Evolutionary conservation across 2,329 filamentous ascomycete species (phyloP).

Genomic region (Rhytidhysteron rufulum): DNA sequence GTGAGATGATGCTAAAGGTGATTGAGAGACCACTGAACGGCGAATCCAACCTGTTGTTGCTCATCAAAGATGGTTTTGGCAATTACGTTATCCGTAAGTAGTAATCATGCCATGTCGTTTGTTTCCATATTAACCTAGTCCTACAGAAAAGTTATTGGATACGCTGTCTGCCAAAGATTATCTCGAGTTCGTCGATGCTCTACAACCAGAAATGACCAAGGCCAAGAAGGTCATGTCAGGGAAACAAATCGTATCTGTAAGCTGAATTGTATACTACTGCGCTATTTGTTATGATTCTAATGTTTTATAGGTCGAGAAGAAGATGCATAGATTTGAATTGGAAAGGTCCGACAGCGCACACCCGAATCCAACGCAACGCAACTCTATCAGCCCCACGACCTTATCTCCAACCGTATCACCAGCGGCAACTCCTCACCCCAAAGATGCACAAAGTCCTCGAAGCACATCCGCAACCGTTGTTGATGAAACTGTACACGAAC

Average conservation of each 20-base stretch:
- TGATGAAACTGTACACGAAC: conserved; percentile 37
- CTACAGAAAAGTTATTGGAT: conserved; percentile 72
- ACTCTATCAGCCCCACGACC: conserved; percentile 10
- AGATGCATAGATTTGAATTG: conserved; percentile 44
- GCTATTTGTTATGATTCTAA: not conserved
- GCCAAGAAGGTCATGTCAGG: conserved; percentile 39
- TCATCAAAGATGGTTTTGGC: conserved; percentile 88
- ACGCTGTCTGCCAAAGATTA: conserved; percentile 40
- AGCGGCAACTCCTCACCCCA: conserved; percentile 60
- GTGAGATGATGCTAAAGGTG: conserved; percentile 55
- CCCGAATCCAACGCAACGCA: conserved; percentile 20
- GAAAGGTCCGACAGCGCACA: conserved; percentile 22
- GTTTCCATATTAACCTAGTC: not conserved
- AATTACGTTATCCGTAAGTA: conserved; percentile 95
- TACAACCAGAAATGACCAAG: conserved; percentile 44
- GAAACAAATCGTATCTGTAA: conserved; percentile 43
- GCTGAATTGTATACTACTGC: conserved; percentile 7
- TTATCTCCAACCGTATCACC: conserved; percentile 43
- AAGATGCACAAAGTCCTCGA: conserved; percentile 65
- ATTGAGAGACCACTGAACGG: conserved; percentile 57
- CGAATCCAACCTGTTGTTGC: conserved; percentile 63
- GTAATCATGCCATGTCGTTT: not conserved
- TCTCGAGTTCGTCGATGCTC: conserved; percentile 34
- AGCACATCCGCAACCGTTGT: conserved; percentile 59
- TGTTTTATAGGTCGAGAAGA: conserved; percentile 42